Evolutionary conservation across 2,329 filamentous ascomycete species (phyloP).

Genomic region (Penicillium sp.): DNA sequence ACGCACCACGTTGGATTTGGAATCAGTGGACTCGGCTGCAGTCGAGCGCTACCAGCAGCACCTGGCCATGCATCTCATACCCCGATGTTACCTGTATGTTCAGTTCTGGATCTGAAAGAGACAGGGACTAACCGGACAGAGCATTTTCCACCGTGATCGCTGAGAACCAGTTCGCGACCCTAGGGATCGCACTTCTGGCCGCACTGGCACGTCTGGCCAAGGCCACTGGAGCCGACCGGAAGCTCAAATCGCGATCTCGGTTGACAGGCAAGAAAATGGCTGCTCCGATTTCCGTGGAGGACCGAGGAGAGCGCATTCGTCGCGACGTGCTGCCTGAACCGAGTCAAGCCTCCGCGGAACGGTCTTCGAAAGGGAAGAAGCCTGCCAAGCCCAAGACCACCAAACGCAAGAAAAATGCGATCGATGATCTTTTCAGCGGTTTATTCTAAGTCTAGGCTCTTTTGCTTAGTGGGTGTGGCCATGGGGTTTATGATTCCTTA

Average conservation of each 20-base stretch:
- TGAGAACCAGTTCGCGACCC: slow-evolving; percentile 69
- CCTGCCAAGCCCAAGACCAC: slow-evolving; percentile 41
- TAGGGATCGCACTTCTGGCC: slow-evolving; percentile 69
- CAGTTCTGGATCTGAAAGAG: not conserved
- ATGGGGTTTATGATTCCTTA: not conserved
- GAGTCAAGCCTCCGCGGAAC: not conserved
- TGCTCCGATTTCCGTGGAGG: slow-evolving; percentile 15
- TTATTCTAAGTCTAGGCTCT: slow-evolving; percentile 39
- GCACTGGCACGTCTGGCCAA: slow-evolving; percentile 60
- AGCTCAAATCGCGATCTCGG: slow-evolving; percentile 13
- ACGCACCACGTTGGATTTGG: slow-evolving; percentile 61
- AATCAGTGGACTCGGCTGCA: slow-evolving; percentile 34
- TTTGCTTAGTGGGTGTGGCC: not conserved
- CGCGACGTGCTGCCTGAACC: slow-evolving; percentile 7
- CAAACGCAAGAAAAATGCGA: slow-evolving; percentile 62
- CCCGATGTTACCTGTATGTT: slow-evolving; percentile 43
- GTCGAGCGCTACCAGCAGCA: slow-evolving; percentile 26
- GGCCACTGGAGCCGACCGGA: slow-evolving; percentile 38
- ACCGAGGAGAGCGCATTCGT: slow-evolving; percentile 26
- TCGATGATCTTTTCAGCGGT: slow-evolving; percentile 71
- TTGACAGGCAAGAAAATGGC: not conserved
- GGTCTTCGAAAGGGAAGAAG: slow-evolving; percentile 11
- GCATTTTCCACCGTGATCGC: slow-evolving; percentile 68
- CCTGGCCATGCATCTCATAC: slow-evolving; percentile 36
- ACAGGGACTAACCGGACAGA: slow-evolving; percentile 18